Conservation (phyloP, 2,329 filamentous ascomycete genomes). For the Balansia obtecta region DNA sequence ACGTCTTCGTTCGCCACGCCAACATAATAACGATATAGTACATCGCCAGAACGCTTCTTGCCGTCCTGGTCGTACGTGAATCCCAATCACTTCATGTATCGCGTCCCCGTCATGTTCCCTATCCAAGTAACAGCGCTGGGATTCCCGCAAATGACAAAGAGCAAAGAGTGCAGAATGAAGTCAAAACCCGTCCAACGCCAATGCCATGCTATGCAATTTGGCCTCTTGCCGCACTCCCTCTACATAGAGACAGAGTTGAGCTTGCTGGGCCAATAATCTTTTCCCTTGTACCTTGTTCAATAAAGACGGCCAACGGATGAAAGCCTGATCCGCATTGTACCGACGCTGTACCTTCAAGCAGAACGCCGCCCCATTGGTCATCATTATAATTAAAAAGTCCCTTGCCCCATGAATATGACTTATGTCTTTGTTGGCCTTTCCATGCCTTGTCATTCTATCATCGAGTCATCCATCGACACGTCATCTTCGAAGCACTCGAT, state of each 20-base stretch:
- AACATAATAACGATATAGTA: slow-evolving; percentile 3
- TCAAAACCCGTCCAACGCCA: slow-evolving; percentile 2
- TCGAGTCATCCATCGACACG: slow-evolving; percentile 55
- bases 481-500: slow-evolving; percentile 86
- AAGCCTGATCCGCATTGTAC: neutral
- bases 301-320: neutral
- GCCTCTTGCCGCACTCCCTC: neutral
- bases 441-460: slow-evolving; percentile 35
- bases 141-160: neutral
- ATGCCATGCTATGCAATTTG: slow-evolving; percentile 3
- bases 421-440: slow-evolving; percentile 11
- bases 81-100: neutral
- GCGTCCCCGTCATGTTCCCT: neutral
- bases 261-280: neutral
- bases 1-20: neutral
- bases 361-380: neutral
- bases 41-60: neutral
- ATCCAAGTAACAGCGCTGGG: slow-evolving; percentile 3
- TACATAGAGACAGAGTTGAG: neutral
- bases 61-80: neutral
- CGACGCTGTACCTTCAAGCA: neutral
- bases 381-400: neutral
- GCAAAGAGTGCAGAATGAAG: neutral
- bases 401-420: slow-evolving; percentile 10
- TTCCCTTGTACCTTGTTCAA: neutral